Percentiles rank a stretch among this genome's conserved stretches.
These are phyloP conservation scores for Eucalyptus caleyi DNA, from an alignment of 345 rosid genomes.

Conservation along the genomic window DNA sequence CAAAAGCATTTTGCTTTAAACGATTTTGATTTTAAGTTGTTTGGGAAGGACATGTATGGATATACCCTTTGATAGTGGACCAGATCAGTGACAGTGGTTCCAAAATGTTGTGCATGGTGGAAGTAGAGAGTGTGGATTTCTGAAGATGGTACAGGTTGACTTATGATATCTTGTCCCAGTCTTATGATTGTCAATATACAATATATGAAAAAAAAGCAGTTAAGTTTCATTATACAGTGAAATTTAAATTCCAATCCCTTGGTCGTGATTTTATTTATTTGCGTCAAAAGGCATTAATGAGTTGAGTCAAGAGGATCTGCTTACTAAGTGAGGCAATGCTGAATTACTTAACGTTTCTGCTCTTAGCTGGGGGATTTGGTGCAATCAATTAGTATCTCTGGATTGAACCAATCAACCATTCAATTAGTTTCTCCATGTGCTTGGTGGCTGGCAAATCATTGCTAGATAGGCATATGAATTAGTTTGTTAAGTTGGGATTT, in stretches of 20 bases:
- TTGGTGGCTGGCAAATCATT: not conserved
- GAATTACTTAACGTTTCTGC: not conserved
- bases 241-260: not conserved
- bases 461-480: not conserved
- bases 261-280: not conserved
- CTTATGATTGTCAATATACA: not conserved
- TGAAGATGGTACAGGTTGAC: not conserved
- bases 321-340: not conserved
- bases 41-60: not conserved
- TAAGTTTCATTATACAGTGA: not conserved
- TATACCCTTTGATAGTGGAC: not conserved
- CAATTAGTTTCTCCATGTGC: not conserved
- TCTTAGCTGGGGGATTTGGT: not conserved
- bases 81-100: not conserved
- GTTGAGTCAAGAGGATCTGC: not conserved
- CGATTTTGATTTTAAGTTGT: not conserved
- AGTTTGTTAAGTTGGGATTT: not conserved
- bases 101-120: not conserved
- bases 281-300: not conserved
- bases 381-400: not conserved
- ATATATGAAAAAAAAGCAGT: not conserved
- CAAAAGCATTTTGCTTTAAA: not conserved
- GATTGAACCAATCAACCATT: not conserved
- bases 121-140: not conserved
- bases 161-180: not conserved